Conservation (phyloP, 352 stramenopile species). For the Globisporangium abappressorium region DNA sequence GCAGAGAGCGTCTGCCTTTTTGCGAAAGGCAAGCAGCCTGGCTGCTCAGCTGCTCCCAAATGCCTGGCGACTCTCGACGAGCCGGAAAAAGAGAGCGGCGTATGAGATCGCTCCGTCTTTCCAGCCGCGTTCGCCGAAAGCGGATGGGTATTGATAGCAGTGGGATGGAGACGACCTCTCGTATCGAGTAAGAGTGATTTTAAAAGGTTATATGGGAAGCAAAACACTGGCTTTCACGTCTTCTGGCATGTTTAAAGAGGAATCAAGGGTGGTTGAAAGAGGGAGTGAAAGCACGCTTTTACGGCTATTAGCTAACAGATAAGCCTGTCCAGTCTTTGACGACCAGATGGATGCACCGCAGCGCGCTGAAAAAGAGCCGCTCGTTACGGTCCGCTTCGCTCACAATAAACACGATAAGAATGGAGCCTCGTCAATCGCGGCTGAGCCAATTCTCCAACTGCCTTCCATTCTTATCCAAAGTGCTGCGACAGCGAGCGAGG, state of each 20-base stretch:
- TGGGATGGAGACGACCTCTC: not conserved
- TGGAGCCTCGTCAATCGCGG: constrained; percentile 10
- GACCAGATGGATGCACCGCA: constrained; percentile 11
- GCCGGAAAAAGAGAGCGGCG: constrained; percentile 5
- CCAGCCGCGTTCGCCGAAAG: constrained; percentile 17
- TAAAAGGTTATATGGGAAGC: not conserved
- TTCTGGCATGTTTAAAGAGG: not conserved
- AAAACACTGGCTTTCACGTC: too few relatives aligned
- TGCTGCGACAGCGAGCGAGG: not conserved
- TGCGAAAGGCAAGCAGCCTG: not conserved
- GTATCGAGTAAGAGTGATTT: too few relatives aligned
- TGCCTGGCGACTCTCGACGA: constrained; percentile 5
- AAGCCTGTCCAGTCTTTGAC: constrained; percentile 2
- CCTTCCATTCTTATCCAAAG: constrained; percentile 10
- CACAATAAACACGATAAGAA: not conserved
- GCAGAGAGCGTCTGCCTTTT: not conserved
- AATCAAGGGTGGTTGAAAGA: not conserved
- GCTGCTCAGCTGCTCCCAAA: not conserved
- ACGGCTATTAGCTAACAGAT: constrained; percentile 8
- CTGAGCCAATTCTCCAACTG: constrained; percentile 3
- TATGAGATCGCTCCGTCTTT: constrained; percentile 12
- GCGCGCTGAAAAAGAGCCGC: constrained; percentile 4
- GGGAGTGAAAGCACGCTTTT: not conserved
- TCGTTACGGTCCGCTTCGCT: not conserved
- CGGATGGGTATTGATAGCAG: constrained; percentile 14